phyloP scores from a whole-genome alignment of 805 yeast genomes.

The Candida tammaniensis region DNA sequence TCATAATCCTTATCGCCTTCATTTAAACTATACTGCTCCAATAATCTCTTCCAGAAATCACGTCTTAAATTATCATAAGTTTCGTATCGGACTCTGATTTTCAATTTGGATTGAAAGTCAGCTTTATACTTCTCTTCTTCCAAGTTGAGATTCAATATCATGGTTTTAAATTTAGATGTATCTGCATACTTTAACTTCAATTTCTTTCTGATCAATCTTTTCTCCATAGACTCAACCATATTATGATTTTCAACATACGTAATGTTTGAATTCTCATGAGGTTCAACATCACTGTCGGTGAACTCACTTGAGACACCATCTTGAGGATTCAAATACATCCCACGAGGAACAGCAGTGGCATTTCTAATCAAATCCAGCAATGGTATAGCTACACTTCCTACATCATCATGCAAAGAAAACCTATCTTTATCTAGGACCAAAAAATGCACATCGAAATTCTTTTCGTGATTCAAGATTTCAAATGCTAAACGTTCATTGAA shows the following conservation, averaged over 20 bases:
- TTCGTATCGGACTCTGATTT: constrained; percentile 60
- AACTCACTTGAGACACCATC: constrained; percentile 9
- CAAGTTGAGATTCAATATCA: constrained; percentile 33
- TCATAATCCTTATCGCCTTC: constrained; percentile 43
- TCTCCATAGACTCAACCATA: constrained; percentile 23
- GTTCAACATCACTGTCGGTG: constrained; percentile 11
- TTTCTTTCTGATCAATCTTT: constrained; percentile 13
- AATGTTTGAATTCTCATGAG: constrained; percentile 8
- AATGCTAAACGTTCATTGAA: constrained; percentile 80
- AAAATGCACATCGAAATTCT: constrained; percentile 62
- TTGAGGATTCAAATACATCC: constrained; percentile 8
- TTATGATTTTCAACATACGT: constrained; percentile 25
- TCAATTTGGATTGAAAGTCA: constrained; percentile 51
- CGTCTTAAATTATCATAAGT: constrained; percentile 63
- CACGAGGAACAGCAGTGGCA: constrained; percentile 22
- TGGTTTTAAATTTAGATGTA: constrained; percentile 40
- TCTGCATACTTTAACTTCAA: constrained; percentile 32
- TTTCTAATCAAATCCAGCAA: constrained; percentile 46
- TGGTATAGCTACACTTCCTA: constrained; percentile 63
- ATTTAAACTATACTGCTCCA: constrained; percentile 50
- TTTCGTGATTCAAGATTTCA: constrained; percentile 68
- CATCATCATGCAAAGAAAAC: constrained; percentile 77
- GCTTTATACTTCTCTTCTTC: constrained; percentile 31
- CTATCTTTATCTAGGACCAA: constrained; percentile 82
- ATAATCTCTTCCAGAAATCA: constrained; percentile 66